These are phyloP conservation scores for Echites panduratus DNA, from an alignment of 257 asterid genomes.

Conservation along the genomic window DNA sequence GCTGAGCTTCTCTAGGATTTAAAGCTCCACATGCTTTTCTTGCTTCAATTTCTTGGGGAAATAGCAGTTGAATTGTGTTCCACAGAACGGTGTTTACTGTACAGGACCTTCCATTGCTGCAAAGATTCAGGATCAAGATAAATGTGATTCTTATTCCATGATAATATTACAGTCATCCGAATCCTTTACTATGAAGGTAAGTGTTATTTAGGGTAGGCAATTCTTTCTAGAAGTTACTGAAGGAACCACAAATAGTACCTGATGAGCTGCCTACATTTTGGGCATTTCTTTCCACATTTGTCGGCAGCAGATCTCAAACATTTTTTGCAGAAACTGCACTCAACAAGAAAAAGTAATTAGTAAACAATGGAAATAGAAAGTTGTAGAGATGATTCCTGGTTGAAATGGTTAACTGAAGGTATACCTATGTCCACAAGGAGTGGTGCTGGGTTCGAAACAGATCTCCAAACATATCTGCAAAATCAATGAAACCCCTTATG, in stretches of 20 bases:
- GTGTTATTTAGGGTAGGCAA: too few relatives aligned
- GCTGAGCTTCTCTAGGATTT: conserved; percentile 19
- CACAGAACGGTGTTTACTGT: conserved; percentile 91
- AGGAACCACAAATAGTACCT: conserved; percentile 38
- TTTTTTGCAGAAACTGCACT: conserved; percentile 68
- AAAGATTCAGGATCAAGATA: conserved; percentile 4
- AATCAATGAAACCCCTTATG: conserved; percentile 6
- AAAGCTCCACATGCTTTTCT: conserved; percentile 39
- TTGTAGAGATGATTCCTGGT: background rate
- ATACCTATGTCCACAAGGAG: conserved; percentile 99
- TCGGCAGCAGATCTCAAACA: conserved; percentile 90
- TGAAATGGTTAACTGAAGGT: background rate
- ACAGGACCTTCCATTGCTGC: conserved; percentile 80
- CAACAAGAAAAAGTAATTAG: background rate
- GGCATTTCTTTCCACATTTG: conserved; percentile 91
- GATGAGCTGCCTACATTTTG: conserved; percentile 91
- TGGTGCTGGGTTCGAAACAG: conserved; percentile 92
- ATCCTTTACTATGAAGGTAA: background rate
- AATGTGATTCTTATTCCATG: conserved; percentile 2
- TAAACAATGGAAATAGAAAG: background rate
- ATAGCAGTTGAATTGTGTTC: conserved; percentile 90
- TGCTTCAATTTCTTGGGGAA: conserved; percentile 80
- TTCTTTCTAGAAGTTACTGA: background rate
- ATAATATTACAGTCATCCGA: background rate
- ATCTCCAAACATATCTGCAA: conserved; percentile 93